Evolutionary conservation across 2,329 filamentous ascomycete species (phyloP), one percentile per base, ranked within the genome.

Genomic region (Exophiala spinifera): DNA sequence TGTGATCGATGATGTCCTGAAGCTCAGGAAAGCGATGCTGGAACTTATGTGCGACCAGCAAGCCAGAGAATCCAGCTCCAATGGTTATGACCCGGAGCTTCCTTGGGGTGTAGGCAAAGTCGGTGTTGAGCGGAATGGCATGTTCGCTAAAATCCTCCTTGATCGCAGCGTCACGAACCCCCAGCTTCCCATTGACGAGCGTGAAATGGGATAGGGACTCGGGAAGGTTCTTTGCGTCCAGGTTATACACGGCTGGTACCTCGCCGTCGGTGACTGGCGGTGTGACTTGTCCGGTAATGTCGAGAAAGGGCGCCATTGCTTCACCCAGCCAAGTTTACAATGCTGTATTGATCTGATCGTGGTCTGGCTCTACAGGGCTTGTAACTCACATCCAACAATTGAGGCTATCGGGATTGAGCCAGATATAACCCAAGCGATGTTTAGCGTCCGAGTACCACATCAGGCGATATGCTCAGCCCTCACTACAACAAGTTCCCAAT

Each of bases 91-190:
- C 20, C 6, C 40, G 40, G 20, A 43, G 7, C 14, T 43, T 43
- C 8, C 40, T 47, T 14, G 54, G 52, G 3, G 54, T 58, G 34
- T 68, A 51, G 61, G 63, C 64, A 11, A 10, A 31, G 28, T 11
- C 10, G 28, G 49, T 2, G 28, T 52, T 52, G 20, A 52, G 17
- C 3, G 49, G 49, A 37, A 52, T 52, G 4, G 49, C 49, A 36
- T 51, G 42, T 10, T 31, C 21, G 20, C 19, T 20, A 20, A 49
- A 45, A 25, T 46, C 25, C 14, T 51, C n/a, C 49, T 31, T 25
- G 7, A 25, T 23, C 8, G n/a, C 15, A 20, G 10, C 28, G n/a
- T 45, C 39, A 20, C 20, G n/a, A 15, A 51, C 15, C 13, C 49
- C 40, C 2, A 20, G 17, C 48, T 34, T 28, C 13, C 21, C 31